Evolutionary conservation across 2,329 filamentous ascomycete genomes (phyloP).

Genomic region (Aureobasidium vineae): DNA sequence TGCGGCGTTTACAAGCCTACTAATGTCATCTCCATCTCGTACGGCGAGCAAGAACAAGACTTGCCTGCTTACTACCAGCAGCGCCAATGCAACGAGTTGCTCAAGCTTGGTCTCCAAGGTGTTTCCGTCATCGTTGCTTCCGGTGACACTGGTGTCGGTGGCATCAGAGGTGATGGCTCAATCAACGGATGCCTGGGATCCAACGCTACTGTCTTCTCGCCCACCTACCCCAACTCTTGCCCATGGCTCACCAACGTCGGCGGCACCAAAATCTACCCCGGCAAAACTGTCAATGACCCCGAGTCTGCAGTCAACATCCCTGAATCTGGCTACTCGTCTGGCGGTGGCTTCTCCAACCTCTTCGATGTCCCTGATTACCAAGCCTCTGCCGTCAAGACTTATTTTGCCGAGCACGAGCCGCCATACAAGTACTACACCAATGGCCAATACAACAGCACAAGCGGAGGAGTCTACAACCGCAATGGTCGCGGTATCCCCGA

Average conservation of each 20-base stretch:
- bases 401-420: slow-evolving; percentile 36
- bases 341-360: slow-evolving; percentile 43
- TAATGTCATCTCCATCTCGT: slow-evolving; percentile 60
- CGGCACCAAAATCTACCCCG: slow-evolving; percentile 36
- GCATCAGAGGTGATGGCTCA: slow-evolving; percentile 35
- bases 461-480: slow-evolving; percentile 36
- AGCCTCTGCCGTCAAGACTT: slow-evolving; percentile 39
- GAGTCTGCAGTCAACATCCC: slow-evolving; percentile 29
- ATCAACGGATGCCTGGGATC: slow-evolving; percentile 35
- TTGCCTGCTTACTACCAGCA: slow-evolving; percentile 56
- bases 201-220: slow-evolving; percentile 33
- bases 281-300: slow-evolving; percentile 27
- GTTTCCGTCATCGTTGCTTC: slow-evolving; percentile 51
- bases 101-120: slow-evolving; percentile 53
- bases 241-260: slow-evolving; percentile 38
- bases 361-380: slow-evolving; percentile 42
- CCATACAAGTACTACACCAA: slow-evolving; percentile 34
- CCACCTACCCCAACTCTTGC: slow-evolving; percentile 34
- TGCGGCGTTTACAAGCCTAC: slow-evolving; percentile 53
- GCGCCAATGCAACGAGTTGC: slow-evolving; percentile 45
- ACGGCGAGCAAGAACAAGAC: slow-evolving; percentile 56
- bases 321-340: slow-evolving; percentile 29
- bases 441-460: slow-evolving; percentile 30
- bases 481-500: slow-evolving; percentile 36
- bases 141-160: slow-evolving; percentile 46